phyloP scores from a whole-genome alignment of 495 filamentous ascomycete species.

The Opeltia flavorubescens region DNA sequence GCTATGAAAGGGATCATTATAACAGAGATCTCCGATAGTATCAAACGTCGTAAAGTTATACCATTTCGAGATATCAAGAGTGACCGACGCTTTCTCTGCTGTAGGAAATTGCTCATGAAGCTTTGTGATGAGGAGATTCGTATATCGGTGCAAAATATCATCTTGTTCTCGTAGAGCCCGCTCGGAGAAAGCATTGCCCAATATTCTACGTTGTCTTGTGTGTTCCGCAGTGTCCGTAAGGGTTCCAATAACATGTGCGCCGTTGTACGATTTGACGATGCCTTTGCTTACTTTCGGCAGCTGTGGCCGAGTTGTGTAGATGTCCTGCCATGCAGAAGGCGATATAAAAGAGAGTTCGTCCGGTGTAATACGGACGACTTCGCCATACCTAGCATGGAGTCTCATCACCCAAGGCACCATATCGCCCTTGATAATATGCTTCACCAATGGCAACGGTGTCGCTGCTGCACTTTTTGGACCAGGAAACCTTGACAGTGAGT shows the following conservation, averaged over 20 bases:
- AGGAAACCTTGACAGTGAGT: slow-evolving; percentile 33
- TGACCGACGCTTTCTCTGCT: slow-evolving; percentile 9
- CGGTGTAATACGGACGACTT: slow-evolving; percentile 24
- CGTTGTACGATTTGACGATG: background rate
- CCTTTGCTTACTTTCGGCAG: slow-evolving; percentile 8
- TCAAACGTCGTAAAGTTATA: slow-evolving; percentile 49
- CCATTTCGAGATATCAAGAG: slow-evolving; percentile 36
- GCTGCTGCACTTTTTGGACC: slow-evolving; percentile 24
- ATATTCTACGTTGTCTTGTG: slow-evolving; percentile 16
- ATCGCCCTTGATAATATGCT: slow-evolving; percentile 6
- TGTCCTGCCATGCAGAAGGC: slow-evolving; percentile 14
- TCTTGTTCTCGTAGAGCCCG: slow-evolving; percentile 27
- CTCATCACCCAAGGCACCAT: slow-evolving; percentile 8
- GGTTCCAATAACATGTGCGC: background rate
- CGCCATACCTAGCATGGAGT: slow-evolving; percentile 26
- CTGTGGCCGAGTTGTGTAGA: slow-evolving; percentile 10
- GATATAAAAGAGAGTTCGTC: slow-evolving; percentile 25
- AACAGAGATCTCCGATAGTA: slow-evolving; percentile 45
- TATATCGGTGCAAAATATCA: slow-evolving; percentile 26
- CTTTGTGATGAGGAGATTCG: slow-evolving; percentile 30
- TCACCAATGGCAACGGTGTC: slow-evolving; percentile 10
- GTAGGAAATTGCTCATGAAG: slow-evolving; percentile 23
- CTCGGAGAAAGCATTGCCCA: slow-evolving; percentile 20
- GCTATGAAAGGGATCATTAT: slow-evolving; percentile 44
- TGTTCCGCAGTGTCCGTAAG: slow-evolving; percentile 17